phyloP scores from a whole-genome alignment of 2,329 filamentous ascomycete genomes.

The Colletotrichum cereale region DNA sequence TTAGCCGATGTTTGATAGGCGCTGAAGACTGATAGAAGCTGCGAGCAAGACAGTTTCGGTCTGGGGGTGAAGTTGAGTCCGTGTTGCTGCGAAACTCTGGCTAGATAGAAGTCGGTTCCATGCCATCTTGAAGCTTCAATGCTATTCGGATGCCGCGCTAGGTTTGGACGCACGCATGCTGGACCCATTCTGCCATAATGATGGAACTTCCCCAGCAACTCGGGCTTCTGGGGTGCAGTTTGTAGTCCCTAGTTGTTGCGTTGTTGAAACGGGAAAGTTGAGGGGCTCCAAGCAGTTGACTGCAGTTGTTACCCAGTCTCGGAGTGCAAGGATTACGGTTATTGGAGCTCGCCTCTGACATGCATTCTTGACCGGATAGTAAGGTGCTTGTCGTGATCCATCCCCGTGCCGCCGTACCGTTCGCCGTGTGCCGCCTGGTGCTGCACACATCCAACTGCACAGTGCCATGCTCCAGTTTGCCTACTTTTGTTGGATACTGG shows the following conservation, averaged over 20 bases:
- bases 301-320: background rate
- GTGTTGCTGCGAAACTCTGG: constrained; percentile 31
- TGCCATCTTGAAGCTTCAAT: constrained; percentile 16
- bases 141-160: background rate
- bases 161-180: constrained; percentile 13
- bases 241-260: constrained; percentile 13
- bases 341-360: background rate
- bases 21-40: constrained; percentile 1
- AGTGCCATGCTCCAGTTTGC: background rate
- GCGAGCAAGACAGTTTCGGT: constrained; percentile 19
- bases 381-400: background rate
- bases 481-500: background rate
- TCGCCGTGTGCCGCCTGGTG: background rate
- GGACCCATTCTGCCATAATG: constrained; percentile 22
- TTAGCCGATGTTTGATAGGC: constrained; percentile 17
- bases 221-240: constrained; percentile 14
- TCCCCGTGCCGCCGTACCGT: background rate
- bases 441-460: background rate
- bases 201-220: constrained; percentile 16
- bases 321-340: background rate
- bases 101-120: constrained; percentile 20
- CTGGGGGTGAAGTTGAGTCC: constrained; percentile 19
- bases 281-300: constrained; percentile 15
- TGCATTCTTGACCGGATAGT: background rate
- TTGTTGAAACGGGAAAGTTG: constrained; percentile 29